These are phyloP conservation scores for Lasiodiplodia citricola DNA, from an alignment of 2,329 filamentous ascomycete genomes.

Conservation along the genomic window DNA sequence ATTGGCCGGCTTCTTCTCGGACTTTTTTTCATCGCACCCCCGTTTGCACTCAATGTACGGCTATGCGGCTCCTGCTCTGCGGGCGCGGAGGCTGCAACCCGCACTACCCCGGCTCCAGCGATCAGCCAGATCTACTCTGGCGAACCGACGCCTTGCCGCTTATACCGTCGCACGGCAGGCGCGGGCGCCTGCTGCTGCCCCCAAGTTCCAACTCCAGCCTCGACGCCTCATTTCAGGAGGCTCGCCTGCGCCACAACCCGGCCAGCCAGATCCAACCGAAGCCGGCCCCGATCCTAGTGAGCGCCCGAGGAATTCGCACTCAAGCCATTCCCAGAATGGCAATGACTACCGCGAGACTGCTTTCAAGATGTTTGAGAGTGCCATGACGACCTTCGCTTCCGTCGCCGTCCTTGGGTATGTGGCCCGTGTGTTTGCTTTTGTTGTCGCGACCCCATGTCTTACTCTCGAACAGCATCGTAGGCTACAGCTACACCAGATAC, in stretches of 20 bases:
- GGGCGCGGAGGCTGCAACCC: slow-evolving; percentile 15
- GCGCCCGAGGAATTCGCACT: background rate
- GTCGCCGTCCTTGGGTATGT: slow-evolving; percentile 53
- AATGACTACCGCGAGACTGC: slow-evolving; percentile 45
- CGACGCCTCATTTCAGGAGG: slow-evolving; percentile 20
- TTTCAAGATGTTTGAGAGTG: slow-evolving; percentile 59
- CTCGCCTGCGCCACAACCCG: slow-evolving; percentile 25
- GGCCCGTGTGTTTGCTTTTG: background rate
- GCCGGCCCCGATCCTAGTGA: background rate
- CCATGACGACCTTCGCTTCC: slow-evolving; percentile 57
- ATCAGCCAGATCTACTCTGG: slow-evolving; percentile 22
- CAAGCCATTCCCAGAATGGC: background rate
- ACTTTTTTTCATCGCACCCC: slow-evolving; percentile 13
- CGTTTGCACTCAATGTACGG: slow-evolving; percentile 18
- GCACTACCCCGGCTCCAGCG: slow-evolving; percentile 16
- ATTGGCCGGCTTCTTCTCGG: slow-evolving; percentile 26
- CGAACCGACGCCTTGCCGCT: slow-evolving; percentile 7
- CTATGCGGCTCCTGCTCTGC: slow-evolving; percentile 14
- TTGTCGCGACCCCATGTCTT: background rate
- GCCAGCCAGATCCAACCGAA: slow-evolving; percentile 25
- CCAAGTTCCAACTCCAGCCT: background rate
- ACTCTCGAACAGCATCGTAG: slow-evolving; percentile 37
- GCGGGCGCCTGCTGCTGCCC: slow-evolving; percentile 20
- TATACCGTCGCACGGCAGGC: slow-evolving; percentile 4
- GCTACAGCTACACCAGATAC: slow-evolving; percentile 55